phyloP scores from a whole-genome alignment of 257 asterid species.

The Solanum okadae region DNA sequence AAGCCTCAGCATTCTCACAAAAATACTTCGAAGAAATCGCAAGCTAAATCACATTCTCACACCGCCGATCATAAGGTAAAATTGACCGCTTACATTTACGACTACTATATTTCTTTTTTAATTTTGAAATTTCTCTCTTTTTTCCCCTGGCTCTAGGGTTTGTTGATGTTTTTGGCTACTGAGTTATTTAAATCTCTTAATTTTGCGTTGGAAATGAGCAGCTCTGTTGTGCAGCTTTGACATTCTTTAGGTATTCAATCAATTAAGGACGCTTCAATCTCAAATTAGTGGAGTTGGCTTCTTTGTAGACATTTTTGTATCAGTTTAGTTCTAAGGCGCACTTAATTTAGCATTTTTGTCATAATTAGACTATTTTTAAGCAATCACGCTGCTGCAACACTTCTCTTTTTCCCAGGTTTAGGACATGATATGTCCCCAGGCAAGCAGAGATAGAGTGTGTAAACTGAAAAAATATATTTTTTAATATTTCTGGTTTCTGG shows the following conservation, averaged over 20 bases:
- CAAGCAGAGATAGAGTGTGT: neutral
- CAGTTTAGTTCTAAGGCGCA: neutral
- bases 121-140: neutral
- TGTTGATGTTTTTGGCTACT: neutral
- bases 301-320: neutral
- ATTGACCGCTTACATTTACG: neutral
- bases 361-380: neutral
- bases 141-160: neutral
- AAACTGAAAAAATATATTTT: neutral
- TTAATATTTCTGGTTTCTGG: neutral
- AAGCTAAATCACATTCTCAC: constrained; percentile 58
- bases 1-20: constrained; percentile 23
- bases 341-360: neutral
- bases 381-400: neutral
- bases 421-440: neutral
- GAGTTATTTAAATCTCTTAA: neutral
- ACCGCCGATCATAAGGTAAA: constrained; percentile 70
- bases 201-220: neutral
- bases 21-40: constrained; percentile 38
- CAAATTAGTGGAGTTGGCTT: neutral
- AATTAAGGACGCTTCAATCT: neutral
- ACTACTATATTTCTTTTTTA: neutral
- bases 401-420: neutral
- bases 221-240: neutral
- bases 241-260: neutral